A percentile compares a stretch with the other conserved stretches of the same genome.
Conservation (phyloP, 2,329 filamentous ascomycete species). For the Xylaria hypoxylon region DNA sequence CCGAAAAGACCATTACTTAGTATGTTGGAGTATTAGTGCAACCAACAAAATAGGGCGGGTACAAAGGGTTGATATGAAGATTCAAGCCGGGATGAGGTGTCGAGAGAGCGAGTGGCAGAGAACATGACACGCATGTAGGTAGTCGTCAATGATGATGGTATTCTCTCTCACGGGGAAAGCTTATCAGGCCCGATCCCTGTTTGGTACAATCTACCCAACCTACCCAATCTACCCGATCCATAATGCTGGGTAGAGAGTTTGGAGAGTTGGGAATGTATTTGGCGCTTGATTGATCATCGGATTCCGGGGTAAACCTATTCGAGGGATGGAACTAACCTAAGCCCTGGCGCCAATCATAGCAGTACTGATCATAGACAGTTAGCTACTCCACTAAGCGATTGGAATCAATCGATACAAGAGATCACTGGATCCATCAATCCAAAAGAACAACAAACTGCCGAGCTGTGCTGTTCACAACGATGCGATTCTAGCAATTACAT, state of each 20-base stretch:
- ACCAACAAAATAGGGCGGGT: neutral
- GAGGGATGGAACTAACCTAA: too few species aligned
- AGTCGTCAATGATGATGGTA: constrained; percentile 29
- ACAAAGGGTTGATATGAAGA: neutral
- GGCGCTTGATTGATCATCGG: constrained; percentile 31
- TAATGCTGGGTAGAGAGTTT: constrained; percentile 17
- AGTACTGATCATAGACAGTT: neutral
- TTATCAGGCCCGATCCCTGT: constrained; percentile 32
- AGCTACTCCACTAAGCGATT: neutral
- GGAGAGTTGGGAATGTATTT: constrained; percentile 21
- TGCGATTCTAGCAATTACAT: neutral
- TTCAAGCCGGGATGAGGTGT: neutral
- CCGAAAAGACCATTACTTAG: neutral
- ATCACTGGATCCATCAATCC: too few species aligned
- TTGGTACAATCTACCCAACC: constrained; percentile 21
- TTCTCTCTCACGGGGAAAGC: constrained; percentile 6
- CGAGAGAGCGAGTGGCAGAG: neutral
- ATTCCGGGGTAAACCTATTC: constrained; percentile 1
- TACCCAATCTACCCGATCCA: constrained; percentile 18
- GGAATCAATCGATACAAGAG: neutral
- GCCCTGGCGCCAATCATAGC: neutral
- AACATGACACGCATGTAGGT: neutral
- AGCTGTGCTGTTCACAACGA: neutral
- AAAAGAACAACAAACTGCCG: neutral
- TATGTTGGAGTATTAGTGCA: neutral